phyloP scores from a whole-genome alignment of 129 eudicot genomes.

The Flaveria sonorensis region DNA sequence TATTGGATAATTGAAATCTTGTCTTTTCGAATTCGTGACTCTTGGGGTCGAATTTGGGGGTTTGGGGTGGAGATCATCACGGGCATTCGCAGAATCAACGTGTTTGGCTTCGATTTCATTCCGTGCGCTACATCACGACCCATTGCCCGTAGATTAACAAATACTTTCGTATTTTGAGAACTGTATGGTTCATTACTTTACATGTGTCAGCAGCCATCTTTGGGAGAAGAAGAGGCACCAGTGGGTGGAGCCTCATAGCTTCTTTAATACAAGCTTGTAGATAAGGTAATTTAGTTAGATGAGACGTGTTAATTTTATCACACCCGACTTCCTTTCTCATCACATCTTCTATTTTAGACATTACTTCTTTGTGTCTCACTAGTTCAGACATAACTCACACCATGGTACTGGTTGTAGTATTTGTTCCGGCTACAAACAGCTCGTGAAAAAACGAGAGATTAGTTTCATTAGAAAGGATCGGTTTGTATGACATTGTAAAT shows the following conservation, averaged over 20 bases:
- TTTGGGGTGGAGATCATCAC: no score
- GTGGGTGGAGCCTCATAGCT: background rate
- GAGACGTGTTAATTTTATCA: no score
- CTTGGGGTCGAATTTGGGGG: no score
- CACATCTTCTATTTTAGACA: background rate
- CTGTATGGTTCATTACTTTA: background rate
- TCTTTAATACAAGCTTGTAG: background rate
- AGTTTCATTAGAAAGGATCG: no score
- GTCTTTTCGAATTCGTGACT: no score
- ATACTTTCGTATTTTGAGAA: background rate
- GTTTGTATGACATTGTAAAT: no score
- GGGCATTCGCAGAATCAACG: no score
- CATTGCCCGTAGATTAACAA: background rate
- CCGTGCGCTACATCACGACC: no score
- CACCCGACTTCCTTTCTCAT: background rate
- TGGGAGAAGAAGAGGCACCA: background rate
- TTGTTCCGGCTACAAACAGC: background rate
- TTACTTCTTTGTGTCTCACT: background rate
- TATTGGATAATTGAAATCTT: no score
- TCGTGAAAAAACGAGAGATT: background rate
- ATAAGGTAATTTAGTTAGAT: background rate
- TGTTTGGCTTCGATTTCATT: no score
- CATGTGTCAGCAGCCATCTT: background rate
- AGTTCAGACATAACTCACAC: background rate
- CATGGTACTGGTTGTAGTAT: background rate